Evolutionary conservation across 2,329 filamentous ascomycete species (phyloP).

Genomic region (Chlorencoelia australis): DNA sequence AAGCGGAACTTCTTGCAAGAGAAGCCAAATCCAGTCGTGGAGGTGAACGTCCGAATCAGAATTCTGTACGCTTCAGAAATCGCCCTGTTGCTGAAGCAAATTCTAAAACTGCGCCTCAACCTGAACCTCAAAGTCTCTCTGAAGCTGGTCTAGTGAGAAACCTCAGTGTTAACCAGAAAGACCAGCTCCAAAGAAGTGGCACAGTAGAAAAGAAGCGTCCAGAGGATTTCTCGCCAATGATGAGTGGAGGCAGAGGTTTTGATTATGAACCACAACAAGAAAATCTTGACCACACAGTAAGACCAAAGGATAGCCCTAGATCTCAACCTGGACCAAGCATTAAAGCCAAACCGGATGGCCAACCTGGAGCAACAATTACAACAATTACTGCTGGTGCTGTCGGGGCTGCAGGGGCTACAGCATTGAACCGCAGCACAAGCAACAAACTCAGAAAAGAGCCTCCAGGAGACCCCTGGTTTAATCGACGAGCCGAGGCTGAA

Average conservation of each 20-base stretch:
- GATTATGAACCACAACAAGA: constrained; percentile 21
- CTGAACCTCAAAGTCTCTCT: constrained; percentile 16
- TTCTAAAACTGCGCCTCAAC: constrained; percentile 11
- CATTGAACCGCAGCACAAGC: constrained; percentile 38
- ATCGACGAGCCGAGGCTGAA: constrained; percentile 34
- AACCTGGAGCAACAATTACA: too few relatives aligned
- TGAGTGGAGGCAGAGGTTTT: constrained; percentile 18
- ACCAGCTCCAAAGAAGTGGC: constrained; percentile 26
- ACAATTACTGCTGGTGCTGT: too few relatives aligned
- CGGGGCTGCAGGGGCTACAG: constrained; percentile 9
- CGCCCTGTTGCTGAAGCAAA: constrained; percentile 20
- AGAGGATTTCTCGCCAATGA: too few relatives aligned
- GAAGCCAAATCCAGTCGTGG: constrained; percentile 34
- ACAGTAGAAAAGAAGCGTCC: constrained; percentile 22
- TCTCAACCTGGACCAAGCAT: constrained; percentile 48
- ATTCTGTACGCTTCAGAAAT: constrained; percentile 25
- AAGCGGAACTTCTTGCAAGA: constrained; percentile 65
- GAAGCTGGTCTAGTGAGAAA: constrained; percentile 27
- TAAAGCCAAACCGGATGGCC: constrained; percentile 46
- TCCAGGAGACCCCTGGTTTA: constrained; percentile 40
- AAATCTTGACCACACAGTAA: too few relatives aligned
- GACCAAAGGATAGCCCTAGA: too few relatives aligned
- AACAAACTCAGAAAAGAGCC: constrained; percentile 50
- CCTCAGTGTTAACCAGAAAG: constrained; percentile 28
- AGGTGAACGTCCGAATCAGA: constrained; percentile 19